Evolutionary conservation across 2,329 filamentous ascomycete species (phyloP).

Genomic region (Fusarium bulbicola): DNA sequence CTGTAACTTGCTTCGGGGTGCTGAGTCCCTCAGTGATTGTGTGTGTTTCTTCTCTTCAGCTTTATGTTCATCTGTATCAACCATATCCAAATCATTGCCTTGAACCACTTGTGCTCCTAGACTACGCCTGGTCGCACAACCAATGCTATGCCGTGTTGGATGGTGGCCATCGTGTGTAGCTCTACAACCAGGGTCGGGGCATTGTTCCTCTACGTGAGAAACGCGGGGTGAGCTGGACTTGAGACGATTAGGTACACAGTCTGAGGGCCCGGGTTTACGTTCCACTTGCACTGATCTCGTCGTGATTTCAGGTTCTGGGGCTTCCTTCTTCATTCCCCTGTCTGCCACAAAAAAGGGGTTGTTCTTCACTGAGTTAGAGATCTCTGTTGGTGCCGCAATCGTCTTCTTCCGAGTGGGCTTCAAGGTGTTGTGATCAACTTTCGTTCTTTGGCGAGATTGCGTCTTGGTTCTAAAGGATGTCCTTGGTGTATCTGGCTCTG

Average conservation of each 20-base stretch:
- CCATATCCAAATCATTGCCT: conserved; percentile 1
- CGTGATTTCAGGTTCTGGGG: conserved; percentile 35
- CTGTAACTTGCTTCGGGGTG: conserved; percentile 21
- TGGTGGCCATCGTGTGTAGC: conserved; percentile 41
- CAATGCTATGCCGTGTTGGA: conserved; percentile 47
- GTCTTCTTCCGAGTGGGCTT: conserved; percentile 16
- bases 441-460: conserved; percentile 7
- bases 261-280: conserved; percentile 38
- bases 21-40: neutral
- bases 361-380: conserved; percentile 36
- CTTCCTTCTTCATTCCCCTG: conserved; percentile 30
- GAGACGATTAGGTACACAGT: conserved; percentile 43
- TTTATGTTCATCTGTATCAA: conserved; percentile 7
- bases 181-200: conserved; percentile 43
- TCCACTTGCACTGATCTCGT: conserved; percentile 29
- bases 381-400: conserved; percentile 10
- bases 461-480: conserved; percentile 3
- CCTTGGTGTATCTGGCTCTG: conserved; percentile 19
- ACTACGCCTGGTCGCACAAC: conserved; percentile 38
- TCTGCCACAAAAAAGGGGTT: conserved; percentile 49
- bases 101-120: neutral
- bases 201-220: conserved; percentile 28
- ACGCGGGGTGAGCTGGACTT: conserved; percentile 12
- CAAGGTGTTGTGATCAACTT: neutral
- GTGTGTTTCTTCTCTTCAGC: conserved; percentile 1